These are phyloP conservation scores for Oehlia diaphana DNA, from an alignment of 192 early-diverging fungal species.

Conservation along the genomic window DNA sequence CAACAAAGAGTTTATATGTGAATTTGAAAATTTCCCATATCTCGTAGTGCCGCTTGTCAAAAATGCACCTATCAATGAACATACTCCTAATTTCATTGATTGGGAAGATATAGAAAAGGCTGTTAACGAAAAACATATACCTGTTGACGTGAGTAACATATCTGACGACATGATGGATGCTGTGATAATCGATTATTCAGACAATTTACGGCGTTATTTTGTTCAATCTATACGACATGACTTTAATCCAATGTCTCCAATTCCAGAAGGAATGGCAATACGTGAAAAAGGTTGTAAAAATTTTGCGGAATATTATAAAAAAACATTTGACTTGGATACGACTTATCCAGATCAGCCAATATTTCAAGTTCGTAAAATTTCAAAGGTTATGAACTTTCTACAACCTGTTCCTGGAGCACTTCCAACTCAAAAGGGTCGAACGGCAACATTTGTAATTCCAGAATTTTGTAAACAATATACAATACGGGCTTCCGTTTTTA, in stretches of 20 bases:
- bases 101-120: conserved; percentile 48
- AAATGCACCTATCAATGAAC: conserved; percentile 36
- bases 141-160: conserved; percentile 30
- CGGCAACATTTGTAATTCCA: conserved; percentile 37
- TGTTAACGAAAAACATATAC: background rate
- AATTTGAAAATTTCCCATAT: conserved; percentile 49
- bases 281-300: conserved; percentile 36
- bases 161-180: conserved; percentile 22
- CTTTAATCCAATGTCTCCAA: conserved; percentile 31
- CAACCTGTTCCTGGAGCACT: conserved; percentile 30
- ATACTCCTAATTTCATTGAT: conserved; percentile 39
- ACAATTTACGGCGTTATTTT: conserved; percentile 47
- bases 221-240: conserved; percentile 38
- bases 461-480: conserved; percentile 40
- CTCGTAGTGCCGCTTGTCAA: conserved; percentile 54
- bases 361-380: conserved; percentile 36
- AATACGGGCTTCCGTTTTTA: conserved; percentile 43
- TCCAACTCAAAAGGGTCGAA: conserved; percentile 31
- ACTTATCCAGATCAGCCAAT: conserved; percentile 38
- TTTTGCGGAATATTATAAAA: conserved; percentile 49
- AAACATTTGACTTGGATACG: conserved; percentile 25
- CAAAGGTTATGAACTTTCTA: conserved; percentile 48
- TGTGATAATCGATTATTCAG: conserved; percentile 43
- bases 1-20: conserved; percentile 51
- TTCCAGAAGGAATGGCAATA: conserved; percentile 19